Percentiles rank a stretch among this genome's conserved stretches.
Evolutionary conservation across 2,329 filamentous ascomycete species (phyloP).

Genomic region (Amauroascus verrucosus): DNA sequence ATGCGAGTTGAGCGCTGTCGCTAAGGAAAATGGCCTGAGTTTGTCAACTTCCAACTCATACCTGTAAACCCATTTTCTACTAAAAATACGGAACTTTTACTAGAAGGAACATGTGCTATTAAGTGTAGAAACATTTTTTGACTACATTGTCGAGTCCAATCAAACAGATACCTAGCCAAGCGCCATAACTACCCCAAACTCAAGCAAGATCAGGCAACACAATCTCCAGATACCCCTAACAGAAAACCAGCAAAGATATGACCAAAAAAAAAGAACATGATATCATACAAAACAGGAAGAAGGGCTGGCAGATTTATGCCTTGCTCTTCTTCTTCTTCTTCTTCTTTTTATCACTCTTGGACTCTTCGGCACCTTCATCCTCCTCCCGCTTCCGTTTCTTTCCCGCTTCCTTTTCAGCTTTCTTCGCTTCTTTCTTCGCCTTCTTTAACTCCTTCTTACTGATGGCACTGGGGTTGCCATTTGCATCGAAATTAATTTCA

Average conservation of each 20-base stretch:
- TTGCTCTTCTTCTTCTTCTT: constrained; percentile 59
- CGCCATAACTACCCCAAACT: constrained; percentile 9
- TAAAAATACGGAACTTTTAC: neutral
- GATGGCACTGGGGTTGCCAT: constrained; percentile 56
- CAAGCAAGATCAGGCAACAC: constrained; percentile 5
- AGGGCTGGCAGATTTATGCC: constrained; percentile 23
- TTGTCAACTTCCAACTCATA: too few relatives aligned
- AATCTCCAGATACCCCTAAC: constrained; percentile 12
- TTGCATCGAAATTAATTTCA: constrained; percentile 55
- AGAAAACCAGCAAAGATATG: constrained; percentile 14
- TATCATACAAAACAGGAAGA: constrained; percentile 34
- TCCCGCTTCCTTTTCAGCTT: constrained; percentile 54
- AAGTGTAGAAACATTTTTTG: constrained; percentile 5
- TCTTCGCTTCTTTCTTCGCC: constrained; percentile 53
- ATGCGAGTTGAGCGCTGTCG: neutral
- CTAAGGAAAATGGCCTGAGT: too few relatives aligned
- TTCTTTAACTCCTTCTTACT: constrained; percentile 73
- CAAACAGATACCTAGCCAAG: constrained; percentile 5
- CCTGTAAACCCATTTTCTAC: neutral
- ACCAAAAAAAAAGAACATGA: constrained; percentile 27
- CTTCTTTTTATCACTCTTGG: constrained; percentile 48
- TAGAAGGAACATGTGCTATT: neutral
- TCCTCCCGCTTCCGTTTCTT: constrained; percentile 61
- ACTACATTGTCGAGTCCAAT: constrained; percentile 2
- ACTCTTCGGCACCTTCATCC: constrained; percentile 46